Evolutionary conservation across 129 eudicot species (phyloP), one percentile per base, ranked within the genome.

Genomic region (Deinandra increscens): DNA sequence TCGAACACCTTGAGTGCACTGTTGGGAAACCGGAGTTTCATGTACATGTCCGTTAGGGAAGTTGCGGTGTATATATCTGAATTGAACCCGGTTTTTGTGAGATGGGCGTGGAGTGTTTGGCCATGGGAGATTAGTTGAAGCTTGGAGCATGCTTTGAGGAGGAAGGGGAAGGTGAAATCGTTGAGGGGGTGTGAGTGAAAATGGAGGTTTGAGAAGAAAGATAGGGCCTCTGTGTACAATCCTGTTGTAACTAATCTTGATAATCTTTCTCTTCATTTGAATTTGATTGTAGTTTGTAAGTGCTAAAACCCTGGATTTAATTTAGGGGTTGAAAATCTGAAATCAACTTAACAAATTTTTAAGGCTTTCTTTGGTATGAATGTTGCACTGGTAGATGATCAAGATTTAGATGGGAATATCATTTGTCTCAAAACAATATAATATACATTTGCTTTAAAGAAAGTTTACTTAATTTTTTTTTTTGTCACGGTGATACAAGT

Each of bases 1-100:
- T 86, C 91, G 77, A 88, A 88, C 96, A 88, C 75, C 70, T 91
- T 73, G 72, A 78, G 60, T n/a, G 95, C 95, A 64, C 36, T 51
- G 11, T 34, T 67, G 0, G 78, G 6, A 3, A 68, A 34, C 59
- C 45, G 63, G 29, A 82, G 60, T 18, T 79, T 86, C 78, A 77
- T 65, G 68, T 88, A 88, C 83, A 77, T 72, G 34, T 69, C 51
- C 1, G 86, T 77, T 7, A 89, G 93, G 48, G 87, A 59, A 4
- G 87, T 86, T 42, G 80, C 81, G 9, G 91, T 78, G 51, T 86
- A 80, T 45, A 64, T 82, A 33, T 86, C 75, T 0, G 66, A 36
- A 39, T 54, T 75, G 71, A 79, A 75, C 37, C 96, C 96, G 1
- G 81, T 37, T 86, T 91, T 88, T 38, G 86, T 77, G 72, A 88